Base-by-base conservation (phyloP, 345 rosid genomes). In the Linum lewisii region DNA sequence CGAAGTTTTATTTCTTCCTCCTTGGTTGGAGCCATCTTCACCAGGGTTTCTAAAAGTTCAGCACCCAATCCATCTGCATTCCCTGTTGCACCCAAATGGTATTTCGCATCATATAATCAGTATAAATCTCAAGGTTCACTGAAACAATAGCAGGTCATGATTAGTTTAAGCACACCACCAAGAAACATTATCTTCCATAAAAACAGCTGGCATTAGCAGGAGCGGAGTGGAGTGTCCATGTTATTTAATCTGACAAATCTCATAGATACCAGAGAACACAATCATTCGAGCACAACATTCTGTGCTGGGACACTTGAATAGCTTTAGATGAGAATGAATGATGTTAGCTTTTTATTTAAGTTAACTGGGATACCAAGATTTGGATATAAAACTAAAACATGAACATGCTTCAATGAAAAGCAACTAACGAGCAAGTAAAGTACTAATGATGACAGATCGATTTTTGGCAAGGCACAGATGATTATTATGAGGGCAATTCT, bases 11-110 rank as follows among this genome's bases (percentile, higher is more conserved):
- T 87, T 73, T 89, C 97, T 81, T 93, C 99, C 75, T 89, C 95
- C 73, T 86, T 93, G 3, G 99, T 89, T 23, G 97, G 99, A 69
- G 99, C 97, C 99, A 93, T 93, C 70, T 89, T 93, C 51, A 87
- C 95, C 61, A 89, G 77, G 47, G 94, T 93, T 75, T 93, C 99
- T 64, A 93, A 76, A 72, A 93, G 97, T 74, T 93, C 97, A 22
- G 85, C 75, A 59, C 92, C 95, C 73, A 89, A 78, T 72, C 94
- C 79, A 62, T 93, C 95, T 0, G 91, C 90, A 71, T 84, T 83
- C 53, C 97, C 99, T 93, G 78, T 73, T 52, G 15, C 64, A 78
- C 56, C 64, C 71, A 72, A 66, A 53, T 23, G 56, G 56, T 32
- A 59, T 24, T 18, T 47, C 50, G 22, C 25, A 54, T 57, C 25